Conservation (phyloP, 2,329 filamentous ascomycete genomes). For the Fusarium ramigenum region DNA sequence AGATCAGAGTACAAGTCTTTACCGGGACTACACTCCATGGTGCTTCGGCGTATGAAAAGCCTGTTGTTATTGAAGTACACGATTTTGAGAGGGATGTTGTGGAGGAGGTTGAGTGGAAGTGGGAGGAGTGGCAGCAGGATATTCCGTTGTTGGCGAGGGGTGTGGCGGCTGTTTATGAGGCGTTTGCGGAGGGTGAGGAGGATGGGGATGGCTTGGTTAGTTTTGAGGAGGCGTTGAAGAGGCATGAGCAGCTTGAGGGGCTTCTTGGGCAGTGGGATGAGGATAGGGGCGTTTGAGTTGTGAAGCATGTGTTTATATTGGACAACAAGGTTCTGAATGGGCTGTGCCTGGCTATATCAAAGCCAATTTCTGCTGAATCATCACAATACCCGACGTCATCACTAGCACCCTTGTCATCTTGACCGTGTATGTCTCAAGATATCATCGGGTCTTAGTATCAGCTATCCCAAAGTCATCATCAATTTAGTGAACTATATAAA, state of each 20-base stretch:
- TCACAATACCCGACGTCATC: neutral
- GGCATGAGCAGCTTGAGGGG: slow-evolving; percentile 58
- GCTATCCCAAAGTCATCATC: neutral
- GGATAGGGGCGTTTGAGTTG: neutral
- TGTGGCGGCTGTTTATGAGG: slow-evolving; percentile 66
- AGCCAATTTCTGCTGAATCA: accelerated
- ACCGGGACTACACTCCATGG: slow-evolving; percentile 43
- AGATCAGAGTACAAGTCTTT: slow-evolving; percentile 53
- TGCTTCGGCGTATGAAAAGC: slow-evolving; percentile 44
- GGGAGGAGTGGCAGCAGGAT: slow-evolving; percentile 57
- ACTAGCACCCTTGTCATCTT: neutral
- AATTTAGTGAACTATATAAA: accelerated
- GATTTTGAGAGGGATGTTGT: slow-evolving; percentile 58
- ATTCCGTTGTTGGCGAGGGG: slow-evolving; percentile 56
- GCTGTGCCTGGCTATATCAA: neutral
- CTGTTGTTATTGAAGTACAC: slow-evolving; percentile 60
- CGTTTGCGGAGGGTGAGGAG: slow-evolving; percentile 52
- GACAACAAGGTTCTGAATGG: neutral
- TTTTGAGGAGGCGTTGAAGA: slow-evolving; percentile 53
- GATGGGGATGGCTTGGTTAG: slow-evolving; percentile 45
- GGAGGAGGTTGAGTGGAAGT: slow-evolving; percentile 55
- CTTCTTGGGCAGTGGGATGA: slow-evolving; percentile 37
- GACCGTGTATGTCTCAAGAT: accelerated
- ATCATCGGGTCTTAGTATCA: accelerated
- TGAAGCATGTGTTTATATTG: no score